A percentile compares a stretch with the other conserved stretches of the same genome.
Evolutionary conservation across 257 asterid genomes (phyloP).

Genomic region (Forsythia suspensa): DNA sequence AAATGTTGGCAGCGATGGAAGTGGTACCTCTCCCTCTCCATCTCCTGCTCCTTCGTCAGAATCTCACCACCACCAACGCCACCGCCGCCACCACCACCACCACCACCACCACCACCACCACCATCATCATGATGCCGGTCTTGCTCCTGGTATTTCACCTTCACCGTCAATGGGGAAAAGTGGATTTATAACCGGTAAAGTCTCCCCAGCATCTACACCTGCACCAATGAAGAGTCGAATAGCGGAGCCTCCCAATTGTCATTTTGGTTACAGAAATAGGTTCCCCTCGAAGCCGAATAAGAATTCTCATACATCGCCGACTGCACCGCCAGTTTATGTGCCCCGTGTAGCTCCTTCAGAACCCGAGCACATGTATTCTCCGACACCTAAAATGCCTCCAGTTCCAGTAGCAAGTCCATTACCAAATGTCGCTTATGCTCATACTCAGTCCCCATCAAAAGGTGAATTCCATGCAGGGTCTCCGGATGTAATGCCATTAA

Average conservation of each 20-base stretch:
- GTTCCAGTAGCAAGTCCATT: slow-evolving; percentile 54
- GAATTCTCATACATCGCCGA: slow-evolving; percentile 48
- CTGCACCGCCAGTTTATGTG: slow-evolving; percentile 52
- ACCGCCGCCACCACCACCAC: slow-evolving; percentile 35
- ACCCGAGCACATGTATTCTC: slow-evolving; percentile 31
- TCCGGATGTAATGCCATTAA: slow-evolving; percentile 44
- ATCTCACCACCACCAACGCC: slow-evolving; percentile 19
- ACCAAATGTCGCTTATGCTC: slow-evolving; percentile 51
- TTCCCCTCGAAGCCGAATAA: slow-evolving; percentile 49
- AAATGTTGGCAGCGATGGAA: slow-evolving; percentile 40
- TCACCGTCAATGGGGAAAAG: slow-evolving; percentile 42
- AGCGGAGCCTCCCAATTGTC: slow-evolving; percentile 61
- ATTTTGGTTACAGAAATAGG: slow-evolving; percentile 40
- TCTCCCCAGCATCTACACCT: slow-evolving; percentile 42
- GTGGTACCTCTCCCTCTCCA: slow-evolving; percentile 38
- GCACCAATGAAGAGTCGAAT: slow-evolving; percentile 35
- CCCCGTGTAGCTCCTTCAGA: slow-evolving; percentile 55
- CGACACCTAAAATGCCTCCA: slow-evolving; percentile 35
- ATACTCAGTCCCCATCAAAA: slow-evolving; percentile 52
- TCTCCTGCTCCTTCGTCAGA: slow-evolving; percentile 41
- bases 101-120: slow-evolving; percentile 34
- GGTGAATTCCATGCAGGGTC: slow-evolving; percentile 46
- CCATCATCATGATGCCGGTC: slow-evolving; percentile 36
- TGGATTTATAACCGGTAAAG: slow-evolving; percentile 31
- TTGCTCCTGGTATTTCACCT: slow-evolving; percentile 69